Percentiles rank a stretch among this genome's conserved stretches.
phyloP scores from a whole-genome alignment of 495 filamentous ascomycete species.

The Hyaloscypha bicolor region DNA sequence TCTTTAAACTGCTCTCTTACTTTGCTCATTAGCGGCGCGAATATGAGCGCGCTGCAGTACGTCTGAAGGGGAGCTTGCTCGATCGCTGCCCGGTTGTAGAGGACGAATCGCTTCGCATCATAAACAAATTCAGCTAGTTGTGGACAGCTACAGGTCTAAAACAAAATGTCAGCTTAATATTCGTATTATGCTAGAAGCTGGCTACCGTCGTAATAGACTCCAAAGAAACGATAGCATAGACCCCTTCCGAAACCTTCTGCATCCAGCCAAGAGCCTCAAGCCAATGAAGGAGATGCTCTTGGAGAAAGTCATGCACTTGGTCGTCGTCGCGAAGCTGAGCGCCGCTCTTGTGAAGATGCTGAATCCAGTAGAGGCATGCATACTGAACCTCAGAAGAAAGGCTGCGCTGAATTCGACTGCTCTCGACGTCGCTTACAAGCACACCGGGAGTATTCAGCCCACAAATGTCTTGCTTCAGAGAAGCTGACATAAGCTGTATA shows the following conservation, averaged over 20 bases:
- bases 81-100: no score
- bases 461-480: not conserved
- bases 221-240: not conserved
- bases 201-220: not conserved
- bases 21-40: no score
- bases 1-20: no score
- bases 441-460: not conserved
- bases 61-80: no score
- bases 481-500: conserved; percentile 1
- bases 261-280: conserved; percentile 2
- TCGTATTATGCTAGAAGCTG: no score
- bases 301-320: not conserved
- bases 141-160: no score
- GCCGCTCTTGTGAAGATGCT: not conserved
- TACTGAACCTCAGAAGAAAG: not conserved
- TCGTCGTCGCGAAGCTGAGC: not conserved
- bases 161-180: no score
- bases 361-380: not conserved
- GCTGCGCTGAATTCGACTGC: not conserved
- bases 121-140: no score
- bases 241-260: not conserved
- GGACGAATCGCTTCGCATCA: no score
- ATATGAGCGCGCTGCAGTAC: no score
- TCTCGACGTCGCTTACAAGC: not conserved
- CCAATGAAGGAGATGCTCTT: not conserved